phyloP scores from a whole-genome alignment of 805 yeast species.

The Metschnikowia corniflorae region DNA sequence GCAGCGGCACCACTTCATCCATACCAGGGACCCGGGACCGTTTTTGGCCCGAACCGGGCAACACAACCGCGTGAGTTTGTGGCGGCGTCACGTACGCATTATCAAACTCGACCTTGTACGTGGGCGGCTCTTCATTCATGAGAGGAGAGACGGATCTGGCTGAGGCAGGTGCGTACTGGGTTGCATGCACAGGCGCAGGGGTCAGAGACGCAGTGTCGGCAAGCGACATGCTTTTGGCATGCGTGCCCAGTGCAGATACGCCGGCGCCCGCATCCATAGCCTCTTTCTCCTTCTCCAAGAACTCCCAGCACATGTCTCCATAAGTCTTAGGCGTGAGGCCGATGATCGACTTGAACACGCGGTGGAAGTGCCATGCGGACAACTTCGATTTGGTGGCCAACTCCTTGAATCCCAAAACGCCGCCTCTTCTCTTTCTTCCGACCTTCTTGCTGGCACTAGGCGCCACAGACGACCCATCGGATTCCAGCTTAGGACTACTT shows the following conservation, averaged over 20 bases:
- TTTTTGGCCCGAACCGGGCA: constrained; percentile 9
- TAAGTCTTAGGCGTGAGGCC: constrained; percentile 86
- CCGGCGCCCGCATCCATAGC: constrained; percentile 6
- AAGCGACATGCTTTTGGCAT: not conserved
- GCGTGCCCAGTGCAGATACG: not conserved
- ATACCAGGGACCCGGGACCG: constrained; percentile 3
- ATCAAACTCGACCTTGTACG: constrained; percentile 5
- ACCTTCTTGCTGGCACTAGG: constrained; percentile 10
- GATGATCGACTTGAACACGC: constrained; percentile 82
- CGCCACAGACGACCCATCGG: constrained; percentile 2
- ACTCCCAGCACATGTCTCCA: constrained; percentile 78
- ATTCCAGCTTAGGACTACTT: constrained; percentile 22
- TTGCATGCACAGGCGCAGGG: not conserved
- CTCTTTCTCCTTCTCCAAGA: constrained; percentile 32
- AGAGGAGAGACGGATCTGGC: not conserved
- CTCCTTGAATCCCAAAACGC: constrained; percentile 80
- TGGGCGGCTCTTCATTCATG: constrained; percentile 1
- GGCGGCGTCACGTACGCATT: constrained; percentile 8
- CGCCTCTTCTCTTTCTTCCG: constrained; percentile 60
- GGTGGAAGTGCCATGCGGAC: constrained; percentile 90
- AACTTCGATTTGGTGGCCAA: constrained; percentile 79
- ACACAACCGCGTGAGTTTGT: not conserved
- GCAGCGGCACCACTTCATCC: constrained; percentile 11
- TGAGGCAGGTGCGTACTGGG: not conserved
- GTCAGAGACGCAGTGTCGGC: not conserved